phyloP scores from a whole-genome alignment of 805 yeast species.

The Kodamaea nitidulidarum region DNA sequence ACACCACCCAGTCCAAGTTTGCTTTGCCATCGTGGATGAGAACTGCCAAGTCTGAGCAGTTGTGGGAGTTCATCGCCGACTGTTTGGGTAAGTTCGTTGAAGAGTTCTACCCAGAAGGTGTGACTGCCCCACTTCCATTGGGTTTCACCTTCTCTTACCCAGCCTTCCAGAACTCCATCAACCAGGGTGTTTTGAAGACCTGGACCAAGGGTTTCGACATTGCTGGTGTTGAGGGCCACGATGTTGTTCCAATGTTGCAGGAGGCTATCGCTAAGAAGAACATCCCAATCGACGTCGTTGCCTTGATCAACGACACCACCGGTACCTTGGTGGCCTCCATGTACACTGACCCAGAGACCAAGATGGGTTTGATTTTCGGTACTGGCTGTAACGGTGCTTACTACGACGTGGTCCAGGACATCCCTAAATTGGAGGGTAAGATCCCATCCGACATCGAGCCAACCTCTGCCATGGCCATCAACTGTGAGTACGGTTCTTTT shows the following conservation, averaged over 20 bases:
- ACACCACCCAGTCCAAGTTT: constrained; percentile 82
- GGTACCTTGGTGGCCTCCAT: constrained; percentile 95
- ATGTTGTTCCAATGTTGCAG: constrained; percentile 90
- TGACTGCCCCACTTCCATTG: constrained; percentile 47
- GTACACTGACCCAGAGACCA: constrained; percentile 83
- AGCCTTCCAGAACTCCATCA: constrained; percentile 75
- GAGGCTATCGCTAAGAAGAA: constrained; percentile 57
- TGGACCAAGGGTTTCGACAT: constrained; percentile 99
- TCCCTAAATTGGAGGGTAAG: constrained; percentile 78
- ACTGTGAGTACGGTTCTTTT: constrained; percentile 97
- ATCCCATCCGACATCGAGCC: constrained; percentile 58
- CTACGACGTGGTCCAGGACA: constrained; percentile 66
- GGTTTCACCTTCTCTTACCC: constrained; percentile 97
- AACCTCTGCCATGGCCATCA: constrained; percentile 84
- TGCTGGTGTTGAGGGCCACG: constrained; percentile 87
- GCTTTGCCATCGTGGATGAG: constrained; percentile 73
- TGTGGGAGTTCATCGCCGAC: constrained; percentile 84
- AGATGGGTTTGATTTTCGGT: constrained; percentile 95
- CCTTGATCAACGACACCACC: constrained; percentile 93
- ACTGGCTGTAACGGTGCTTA: constrained; percentile 98
- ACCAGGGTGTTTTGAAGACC: constrained; percentile 82
- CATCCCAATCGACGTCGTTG: constrained; percentile 82
- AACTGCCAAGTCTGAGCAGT: constrained; percentile 70
- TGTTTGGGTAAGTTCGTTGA: constrained; percentile 67
- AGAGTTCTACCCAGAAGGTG: constrained; percentile 68